Conservation (phyloP, 2,329 filamentous ascomycete genomes). For the Aspergillus calidoustus region DNA sequence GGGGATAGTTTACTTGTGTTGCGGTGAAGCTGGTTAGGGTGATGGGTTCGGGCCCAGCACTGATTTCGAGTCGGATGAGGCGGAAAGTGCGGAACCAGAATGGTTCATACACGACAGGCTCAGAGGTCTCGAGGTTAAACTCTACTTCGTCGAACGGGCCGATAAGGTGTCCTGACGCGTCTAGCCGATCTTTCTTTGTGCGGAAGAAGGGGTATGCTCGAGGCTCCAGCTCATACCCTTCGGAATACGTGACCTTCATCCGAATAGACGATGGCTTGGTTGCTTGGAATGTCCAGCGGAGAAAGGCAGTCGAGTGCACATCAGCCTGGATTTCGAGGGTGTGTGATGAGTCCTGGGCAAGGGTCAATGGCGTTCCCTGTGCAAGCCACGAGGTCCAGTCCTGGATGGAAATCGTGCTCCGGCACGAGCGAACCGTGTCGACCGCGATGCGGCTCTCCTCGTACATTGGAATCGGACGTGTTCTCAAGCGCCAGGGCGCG, state of each 20-base stretch:
- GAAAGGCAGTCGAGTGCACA: constrained; percentile 31
- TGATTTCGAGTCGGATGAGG: constrained; percentile 38
- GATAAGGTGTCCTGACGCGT: constrained; percentile 39
- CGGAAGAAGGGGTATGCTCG: constrained; percentile 47
- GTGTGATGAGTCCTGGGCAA: constrained; percentile 22
- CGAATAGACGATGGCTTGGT: constrained; percentile 20
- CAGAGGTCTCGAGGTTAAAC: constrained; percentile 26
- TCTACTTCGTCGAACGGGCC: constrained; percentile 44
- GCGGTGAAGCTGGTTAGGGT: constrained; percentile 32
- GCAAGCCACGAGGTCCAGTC: constrained; percentile 24
- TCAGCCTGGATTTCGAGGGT: constrained; percentile 30
- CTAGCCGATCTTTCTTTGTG: constrained; percentile 42
- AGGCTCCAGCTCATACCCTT: constrained; percentile 40
- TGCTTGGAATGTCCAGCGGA: constrained; percentile 28
- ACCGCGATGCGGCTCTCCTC: constrained; percentile 30
- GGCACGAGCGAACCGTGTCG: constrained; percentile 28
- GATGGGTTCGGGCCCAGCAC: constrained; percentile 28
- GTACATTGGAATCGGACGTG: constrained; percentile 44
- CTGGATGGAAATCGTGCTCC: constrained; percentile 8
- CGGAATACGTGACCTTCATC: constrained; percentile 37
- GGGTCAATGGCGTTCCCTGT: neutral
- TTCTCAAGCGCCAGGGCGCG: constrained; percentile 44
- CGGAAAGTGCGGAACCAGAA: constrained; percentile 51
- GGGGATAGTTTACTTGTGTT: constrained; percentile 44
- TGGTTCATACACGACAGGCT: constrained; percentile 37